Percentiles rank a stretch among this genome's conserved stretches.
These are phyloP conservation scores for Coemansia reversa DNA, from an alignment of 192 early-diverging fungal species.

Conservation along the genomic window DNA sequence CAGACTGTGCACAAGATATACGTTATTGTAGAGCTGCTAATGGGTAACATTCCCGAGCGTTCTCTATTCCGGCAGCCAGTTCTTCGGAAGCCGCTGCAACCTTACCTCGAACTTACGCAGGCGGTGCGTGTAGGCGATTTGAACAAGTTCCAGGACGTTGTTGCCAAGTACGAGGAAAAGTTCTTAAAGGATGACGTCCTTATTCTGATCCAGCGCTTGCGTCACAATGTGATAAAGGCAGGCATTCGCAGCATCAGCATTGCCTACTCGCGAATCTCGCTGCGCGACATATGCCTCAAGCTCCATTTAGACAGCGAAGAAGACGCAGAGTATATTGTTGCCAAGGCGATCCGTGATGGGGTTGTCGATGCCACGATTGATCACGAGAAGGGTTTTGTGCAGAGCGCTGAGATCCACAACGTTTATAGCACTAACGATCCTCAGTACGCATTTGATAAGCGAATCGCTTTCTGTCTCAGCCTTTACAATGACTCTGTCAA, in stretches of 20 bases:
- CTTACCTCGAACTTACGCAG: slow-evolving; percentile 95
- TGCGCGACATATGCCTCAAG: slow-evolving; percentile 95
- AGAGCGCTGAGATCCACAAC: slow-evolving; percentile 90
- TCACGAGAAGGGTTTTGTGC: slow-evolving; percentile 91
- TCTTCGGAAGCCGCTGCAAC: slow-evolving; percentile 79
- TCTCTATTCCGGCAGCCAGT: slow-evolving; percentile 87
- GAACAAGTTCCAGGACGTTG: slow-evolving; percentile 86
- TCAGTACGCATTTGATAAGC: slow-evolving; percentile 90
- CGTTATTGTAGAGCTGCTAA: slow-evolving; percentile 96
- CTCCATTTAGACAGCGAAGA: slow-evolving; percentile 97
- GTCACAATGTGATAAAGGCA: slow-evolving; percentile 99
- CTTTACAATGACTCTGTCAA: slow-evolving; percentile 97
- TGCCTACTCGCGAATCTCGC: slow-evolving; percentile 93
- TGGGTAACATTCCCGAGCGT: slow-evolving; percentile 98
- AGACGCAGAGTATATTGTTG: slow-evolving; percentile 98
- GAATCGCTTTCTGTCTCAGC: slow-evolving; percentile 92
- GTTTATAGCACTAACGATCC: slow-evolving; percentile 98
- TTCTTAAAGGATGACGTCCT: slow-evolving; percentile 89
- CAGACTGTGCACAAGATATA: slow-evolving; percentile 93
- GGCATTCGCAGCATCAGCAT: slow-evolving; percentile 96
- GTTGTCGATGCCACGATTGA: slow-evolving; percentile 98
- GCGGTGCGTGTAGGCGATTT: slow-evolving; percentile 96
- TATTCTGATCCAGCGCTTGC: slow-evolving; percentile 89
- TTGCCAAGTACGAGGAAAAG: slow-evolving; percentile 68
- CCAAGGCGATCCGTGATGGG: slow-evolving; percentile 97